Evolutionary conservation across 176 grass and related monocot species (phyloP), one percentile per base, ranked within the genome.

Genomic region (Paspalum notatum): DNA sequence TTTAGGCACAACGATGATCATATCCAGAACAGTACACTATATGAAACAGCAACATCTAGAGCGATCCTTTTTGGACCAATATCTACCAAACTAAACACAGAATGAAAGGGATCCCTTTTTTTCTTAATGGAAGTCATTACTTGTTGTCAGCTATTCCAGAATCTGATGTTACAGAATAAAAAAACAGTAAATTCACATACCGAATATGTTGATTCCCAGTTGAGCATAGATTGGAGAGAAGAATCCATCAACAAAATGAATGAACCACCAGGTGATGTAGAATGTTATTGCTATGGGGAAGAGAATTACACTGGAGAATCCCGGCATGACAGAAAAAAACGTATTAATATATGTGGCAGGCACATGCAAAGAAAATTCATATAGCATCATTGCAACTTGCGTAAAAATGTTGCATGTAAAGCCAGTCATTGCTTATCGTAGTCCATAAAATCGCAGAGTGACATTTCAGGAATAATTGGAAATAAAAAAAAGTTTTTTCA

Each of bases 181-280:
- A 68, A 77, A 40, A 2, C 41, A 24, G 40, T 16, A 27, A 75
- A 10, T 71, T 22, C 46, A 71, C 78, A 65, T 87, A 97, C 94
- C 94, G 58, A 97, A 97, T 74, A 97, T 91, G 60, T 93, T 97
- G 83, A 97, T 97, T 50, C 91, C 94, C 72, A 97, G 89, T 81
- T 97, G 89, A 32, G 94, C 91, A 77, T 91, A 97, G 70, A 97
- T 97, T 55, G 94, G 94, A 37, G 94, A 97, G 82, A 97, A 97
- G 76, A 97, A 97, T 22, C 93, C 93, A 87, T 97, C 93, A 91
- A 93, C 90, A 85, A 97, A 97, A 87, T 91, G 91, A 89, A 97
- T 93, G 86, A 97, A 97, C 94, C 94, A 97, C 94, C 94, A 97
- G 38, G 94, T 97, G 84, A 97, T 93, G 84, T 97, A 97, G 89